Percentiles rank a stretch among this genome's conserved stretches.
Conservation (phyloP, 331 rosid species). For the Prunus yedoensis region DNA sequence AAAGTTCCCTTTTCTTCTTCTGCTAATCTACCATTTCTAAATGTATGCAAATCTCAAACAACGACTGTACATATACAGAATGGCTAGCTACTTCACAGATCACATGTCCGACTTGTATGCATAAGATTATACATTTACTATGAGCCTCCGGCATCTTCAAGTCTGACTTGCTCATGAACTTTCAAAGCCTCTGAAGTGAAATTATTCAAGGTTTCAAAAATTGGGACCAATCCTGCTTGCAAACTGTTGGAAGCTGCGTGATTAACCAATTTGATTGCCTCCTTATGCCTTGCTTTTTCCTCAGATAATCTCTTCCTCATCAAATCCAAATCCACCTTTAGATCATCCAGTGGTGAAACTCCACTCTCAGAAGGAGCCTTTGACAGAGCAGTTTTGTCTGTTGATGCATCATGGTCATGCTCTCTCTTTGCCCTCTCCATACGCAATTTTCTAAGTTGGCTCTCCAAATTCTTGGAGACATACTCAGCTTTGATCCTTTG, state of each 20-base stretch:
- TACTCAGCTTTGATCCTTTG: slow-evolving; percentile 77
- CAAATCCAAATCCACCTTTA: slow-evolving; percentile 83
- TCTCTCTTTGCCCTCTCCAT: slow-evolving; percentile 47
- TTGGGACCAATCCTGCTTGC: slow-evolving; percentile 85
- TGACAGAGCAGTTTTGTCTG: slow-evolving; percentile 46
- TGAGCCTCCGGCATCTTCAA: slow-evolving; percentile 32
- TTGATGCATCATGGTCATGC: slow-evolving; percentile 45
- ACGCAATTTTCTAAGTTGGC: slow-evolving; percentile 59
- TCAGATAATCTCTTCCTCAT: slow-evolving; percentile 69
- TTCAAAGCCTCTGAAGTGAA: slow-evolving; percentile 80
- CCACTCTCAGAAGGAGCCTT: slow-evolving; percentile 63
- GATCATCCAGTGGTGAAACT: slow-evolving; percentile 80
- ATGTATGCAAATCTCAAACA: slow-evolving; percentile 12
- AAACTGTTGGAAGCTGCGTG: slow-evolving; percentile 78
- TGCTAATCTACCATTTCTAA: slow-evolving; percentile 28
- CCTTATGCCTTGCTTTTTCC: slow-evolving; percentile 77
- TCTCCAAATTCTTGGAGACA: slow-evolving; percentile 76
- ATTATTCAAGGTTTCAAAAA: slow-evolving; percentile 73
- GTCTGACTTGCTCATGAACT: slow-evolving; percentile 85
- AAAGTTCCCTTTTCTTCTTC: not conserved
- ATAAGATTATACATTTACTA: slow-evolving; percentile 22
- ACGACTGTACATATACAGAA: slow-evolving; percentile 17
- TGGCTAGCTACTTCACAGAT: not conserved
- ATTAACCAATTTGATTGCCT: slow-evolving; percentile 68
- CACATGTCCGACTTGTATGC: not conserved